A percentile compares a stretch with the other conserved stretches of the same genome.
phyloP scores from a whole-genome alignment of 495 filamentous ascomycete genomes.

The Penicillium canescens region DNA sequence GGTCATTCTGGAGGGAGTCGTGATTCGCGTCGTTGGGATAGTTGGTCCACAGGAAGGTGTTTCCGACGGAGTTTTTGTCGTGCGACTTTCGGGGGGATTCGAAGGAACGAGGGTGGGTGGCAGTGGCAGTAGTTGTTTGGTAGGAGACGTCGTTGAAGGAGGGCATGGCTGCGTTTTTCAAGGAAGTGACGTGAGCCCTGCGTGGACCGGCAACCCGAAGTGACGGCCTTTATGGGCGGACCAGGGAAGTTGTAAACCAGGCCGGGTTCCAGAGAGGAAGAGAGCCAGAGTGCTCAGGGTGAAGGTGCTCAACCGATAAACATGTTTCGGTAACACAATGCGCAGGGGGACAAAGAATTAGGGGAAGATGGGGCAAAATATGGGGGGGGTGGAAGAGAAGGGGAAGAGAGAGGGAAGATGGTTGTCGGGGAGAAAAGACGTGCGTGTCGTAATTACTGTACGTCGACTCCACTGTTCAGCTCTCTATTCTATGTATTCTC shows the following conservation, averaged over 20 bases:
- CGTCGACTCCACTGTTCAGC: slow-evolving; percentile 19
- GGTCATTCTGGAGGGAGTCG: slow-evolving; percentile 38
- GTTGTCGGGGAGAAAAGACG: slow-evolving; percentile 23
- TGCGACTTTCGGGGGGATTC: slow-evolving; percentile 44
- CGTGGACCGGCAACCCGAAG: slow-evolving; percentile 29
- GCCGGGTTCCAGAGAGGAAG: slow-evolving; percentile 15
- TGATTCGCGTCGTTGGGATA: slow-evolving; percentile 45
- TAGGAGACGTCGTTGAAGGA: slow-evolving; percentile 43
- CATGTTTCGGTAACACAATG: slow-evolving; percentile 11
- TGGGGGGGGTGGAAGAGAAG: slow-evolving; percentile 5
- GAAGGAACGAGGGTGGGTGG: slow-evolving; percentile 39
- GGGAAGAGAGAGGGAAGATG: slow-evolving; percentile 3
- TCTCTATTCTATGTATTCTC: background rate
- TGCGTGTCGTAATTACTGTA: slow-evolving; percentile 23
- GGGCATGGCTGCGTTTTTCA: slow-evolving; percentile 36
- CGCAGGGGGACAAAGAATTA: background rate
- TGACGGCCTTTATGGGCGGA: slow-evolving; percentile 30
- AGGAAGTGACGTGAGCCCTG: slow-evolving; percentile 36
- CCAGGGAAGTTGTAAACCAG: slow-evolving; percentile 20
- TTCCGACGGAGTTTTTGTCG: slow-evolving; percentile 49
- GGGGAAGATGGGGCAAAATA: slow-evolving; percentile 6
- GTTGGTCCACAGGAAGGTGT: slow-evolving; percentile 50
- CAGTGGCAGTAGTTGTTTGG: slow-evolving; percentile 23
- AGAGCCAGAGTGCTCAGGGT: background rate
- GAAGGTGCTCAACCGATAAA: slow-evolving; percentile 17